These are phyloP conservation scores for Cardamine occulta DNA, from an alignment of 345 rosid species.

Conservation along the genomic window DNA sequence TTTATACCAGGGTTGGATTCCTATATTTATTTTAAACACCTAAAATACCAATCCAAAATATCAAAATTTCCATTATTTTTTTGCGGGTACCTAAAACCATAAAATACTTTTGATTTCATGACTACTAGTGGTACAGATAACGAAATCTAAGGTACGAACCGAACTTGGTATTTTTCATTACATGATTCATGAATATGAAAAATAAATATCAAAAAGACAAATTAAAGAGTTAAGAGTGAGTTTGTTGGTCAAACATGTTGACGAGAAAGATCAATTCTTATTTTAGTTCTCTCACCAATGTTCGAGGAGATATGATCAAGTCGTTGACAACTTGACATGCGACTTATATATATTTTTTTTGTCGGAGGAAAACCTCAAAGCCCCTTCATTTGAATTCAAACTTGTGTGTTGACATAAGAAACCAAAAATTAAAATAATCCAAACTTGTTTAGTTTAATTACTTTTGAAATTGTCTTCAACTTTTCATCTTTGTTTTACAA, in stretches of 20 bases:
- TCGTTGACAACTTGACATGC: conserved; percentile 21
- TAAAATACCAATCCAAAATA: too few relatives aligned
- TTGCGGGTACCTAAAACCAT: too few relatives aligned
- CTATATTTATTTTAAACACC: too few relatives aligned
- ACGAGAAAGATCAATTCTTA: conserved; percentile 24
- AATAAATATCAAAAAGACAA: background rate
- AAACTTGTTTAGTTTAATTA: background rate
- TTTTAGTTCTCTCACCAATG: background rate
- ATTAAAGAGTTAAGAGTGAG: background rate
- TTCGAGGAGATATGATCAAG: conserved; percentile 27
- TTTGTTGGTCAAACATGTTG: conserved; percentile 26
- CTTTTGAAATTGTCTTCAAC: background rate
- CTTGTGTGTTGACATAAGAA: conserved; percentile 1
- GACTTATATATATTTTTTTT: conserved; percentile 1
- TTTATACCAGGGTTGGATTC: too few relatives aligned
- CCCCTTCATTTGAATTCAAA: conserved; percentile 28
- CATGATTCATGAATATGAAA: background rate
- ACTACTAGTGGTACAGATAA: too few relatives aligned
- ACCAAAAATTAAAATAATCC: background rate
- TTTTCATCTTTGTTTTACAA: background rate
- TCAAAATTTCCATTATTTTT: too few relatives aligned
- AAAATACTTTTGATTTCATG: too few relatives aligned
- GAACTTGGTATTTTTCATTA: background rate
- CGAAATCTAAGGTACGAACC: too few relatives aligned
- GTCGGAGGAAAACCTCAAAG: background rate